Percentiles rank a stretch among this genome's conserved stretches.
These are phyloP conservation scores for Tetrahymena elliotti DNA, from an alignment of 73 alveolate species.

Conservation along the genomic window DNA sequence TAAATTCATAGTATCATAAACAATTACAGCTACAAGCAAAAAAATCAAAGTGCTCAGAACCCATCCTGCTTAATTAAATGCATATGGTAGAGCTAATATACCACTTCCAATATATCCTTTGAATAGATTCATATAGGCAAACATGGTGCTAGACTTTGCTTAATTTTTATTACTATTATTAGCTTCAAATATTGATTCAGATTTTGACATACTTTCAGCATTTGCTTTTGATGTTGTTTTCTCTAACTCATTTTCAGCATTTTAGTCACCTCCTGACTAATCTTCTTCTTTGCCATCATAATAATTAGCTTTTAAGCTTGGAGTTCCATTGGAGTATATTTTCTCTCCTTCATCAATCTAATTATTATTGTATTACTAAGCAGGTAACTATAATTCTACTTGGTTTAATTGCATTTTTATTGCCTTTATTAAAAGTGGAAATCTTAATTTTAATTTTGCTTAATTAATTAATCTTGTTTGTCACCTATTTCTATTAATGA, in stretches of 20 bases:
- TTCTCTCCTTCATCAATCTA: background rate
- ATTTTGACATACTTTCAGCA: background rate
- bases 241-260: background rate
- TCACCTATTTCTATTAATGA: background rate
- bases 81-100: conserved; percentile 26
- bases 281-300: background rate
- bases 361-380: background rate
- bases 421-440: background rate
- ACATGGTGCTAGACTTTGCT: conserved; percentile 8
- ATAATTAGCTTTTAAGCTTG: background rate
- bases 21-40: conserved; percentile 4
- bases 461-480: too few relatives aligned
- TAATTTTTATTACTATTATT: background rate
- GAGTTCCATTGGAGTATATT: background rate
- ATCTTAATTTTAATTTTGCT: background rate
- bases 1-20: conserved; percentile 1
- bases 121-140: conserved; percentile 1
- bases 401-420: background rate
- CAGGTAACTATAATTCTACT: background rate
- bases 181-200: background rate
- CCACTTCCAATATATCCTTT: conserved; percentile 34
- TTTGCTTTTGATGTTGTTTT: background rate
- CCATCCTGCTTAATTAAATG: conserved; percentile 23
- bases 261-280: background rate
- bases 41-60: conserved; percentile 3